Conservation (phyloP, 129 eudicot genomes). For the Flaveria linearis region DNA sequence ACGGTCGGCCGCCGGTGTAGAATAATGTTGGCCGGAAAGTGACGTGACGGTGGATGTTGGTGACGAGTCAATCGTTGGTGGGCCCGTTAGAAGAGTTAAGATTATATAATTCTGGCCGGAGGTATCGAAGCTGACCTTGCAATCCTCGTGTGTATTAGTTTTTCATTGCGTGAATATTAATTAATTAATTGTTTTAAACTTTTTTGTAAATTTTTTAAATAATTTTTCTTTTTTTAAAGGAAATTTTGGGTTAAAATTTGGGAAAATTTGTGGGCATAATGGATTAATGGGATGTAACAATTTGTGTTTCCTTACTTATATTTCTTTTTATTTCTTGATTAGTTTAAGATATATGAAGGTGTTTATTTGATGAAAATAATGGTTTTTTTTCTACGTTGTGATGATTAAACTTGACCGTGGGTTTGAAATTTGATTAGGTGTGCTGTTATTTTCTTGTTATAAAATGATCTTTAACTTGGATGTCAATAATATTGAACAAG, state of each 20-base stretch:
- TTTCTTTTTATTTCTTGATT: neutral
- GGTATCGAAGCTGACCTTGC: neutral
- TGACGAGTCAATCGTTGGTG: neutral
- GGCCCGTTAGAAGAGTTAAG: neutral
- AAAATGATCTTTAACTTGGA: neutral
- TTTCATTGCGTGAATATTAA: neutral
- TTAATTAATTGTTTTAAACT: neutral
- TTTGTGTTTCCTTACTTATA: neutral
- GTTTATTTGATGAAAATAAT: neutral
- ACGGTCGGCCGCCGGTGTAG: slow-evolving; percentile 51
- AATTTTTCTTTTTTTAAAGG: neutral
- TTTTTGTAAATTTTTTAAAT: neutral
- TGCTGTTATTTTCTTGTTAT: neutral
- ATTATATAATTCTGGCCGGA: neutral
- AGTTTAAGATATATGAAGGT: neutral
- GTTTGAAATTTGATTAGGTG: neutral
- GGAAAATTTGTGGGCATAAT: neutral
- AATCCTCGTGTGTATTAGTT: neutral
- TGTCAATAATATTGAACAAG: neutral
- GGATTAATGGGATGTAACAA: neutral
- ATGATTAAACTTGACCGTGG: neutral
- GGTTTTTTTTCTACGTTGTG: neutral
- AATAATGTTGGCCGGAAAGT: slow-evolving; percentile 7
- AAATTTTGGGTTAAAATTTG: neutral
- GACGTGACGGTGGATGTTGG: neutral